Evolutionary conservation across 306 rosid genomes (phyloP).

Genomic region (Prinsepia uniflora): DNA sequence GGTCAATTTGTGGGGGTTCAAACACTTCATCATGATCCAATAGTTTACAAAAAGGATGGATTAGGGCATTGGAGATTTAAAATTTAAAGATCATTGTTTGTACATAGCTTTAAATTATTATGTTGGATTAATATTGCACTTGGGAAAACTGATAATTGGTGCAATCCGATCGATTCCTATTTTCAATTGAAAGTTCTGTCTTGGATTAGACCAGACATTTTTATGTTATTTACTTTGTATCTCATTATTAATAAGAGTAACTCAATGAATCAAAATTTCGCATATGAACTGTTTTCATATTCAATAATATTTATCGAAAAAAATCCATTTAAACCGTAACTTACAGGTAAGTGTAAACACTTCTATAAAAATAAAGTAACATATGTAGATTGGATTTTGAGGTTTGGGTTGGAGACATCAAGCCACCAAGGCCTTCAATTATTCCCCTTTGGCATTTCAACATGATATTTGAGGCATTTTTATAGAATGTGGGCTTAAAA

Average conservation of each 20-base stretch:
- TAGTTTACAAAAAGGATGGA: background rate
- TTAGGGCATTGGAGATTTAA: background rate
- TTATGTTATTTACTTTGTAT: background rate
- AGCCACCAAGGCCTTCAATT: background rate
- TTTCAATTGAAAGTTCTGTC: slow-evolving; percentile 4
- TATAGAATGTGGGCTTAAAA: too few species aligned
- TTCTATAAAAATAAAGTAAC: too few species aligned
- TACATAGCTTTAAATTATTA: slow-evolving; percentile 15
- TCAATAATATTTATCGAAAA: too few species aligned
- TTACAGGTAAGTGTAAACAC: too few species aligned
- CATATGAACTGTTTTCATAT: background rate
- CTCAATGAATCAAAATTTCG: background rate
- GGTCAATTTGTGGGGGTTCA: background rate
- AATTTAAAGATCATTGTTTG: slow-evolving; percentile 3
- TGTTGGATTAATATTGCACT: slow-evolving; percentile 3
- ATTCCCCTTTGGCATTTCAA: too few species aligned
- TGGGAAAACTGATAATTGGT: background rate
- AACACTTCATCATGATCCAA: too few species aligned
- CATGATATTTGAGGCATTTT: too few species aligned
- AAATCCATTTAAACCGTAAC: too few species aligned
- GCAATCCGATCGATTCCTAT: background rate
- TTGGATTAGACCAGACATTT: too few species aligned
- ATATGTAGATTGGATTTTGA: background rate
- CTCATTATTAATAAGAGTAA: background rate
- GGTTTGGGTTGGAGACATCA: background rate